A percentile compares a stretch with the other conserved stretches of the same genome.
These are phyloP conservation scores for Panus rudis DNA, from an alignment of 768 basidiomycete species.

Conservation along the genomic window DNA sequence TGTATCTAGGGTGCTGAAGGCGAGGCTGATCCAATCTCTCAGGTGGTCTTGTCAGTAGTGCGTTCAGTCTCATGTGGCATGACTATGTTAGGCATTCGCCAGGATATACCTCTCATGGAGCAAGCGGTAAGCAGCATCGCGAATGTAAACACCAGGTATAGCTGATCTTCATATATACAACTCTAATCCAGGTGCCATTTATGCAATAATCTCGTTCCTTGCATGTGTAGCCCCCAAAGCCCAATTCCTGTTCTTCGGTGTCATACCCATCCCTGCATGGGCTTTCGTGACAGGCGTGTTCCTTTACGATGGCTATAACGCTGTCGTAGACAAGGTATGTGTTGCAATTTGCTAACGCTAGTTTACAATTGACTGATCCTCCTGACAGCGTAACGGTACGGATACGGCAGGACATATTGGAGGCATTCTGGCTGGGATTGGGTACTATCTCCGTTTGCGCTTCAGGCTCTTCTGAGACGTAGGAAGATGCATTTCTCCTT, in stretches of 20 bases:
- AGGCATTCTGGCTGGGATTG: conserved; percentile 55
- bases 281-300: conserved; percentile 61
- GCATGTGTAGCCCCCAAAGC: conserved; percentile 62
- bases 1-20: conserved; percentile 3
- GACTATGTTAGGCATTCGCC: conserved; percentile 23
- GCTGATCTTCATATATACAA: not conserved
- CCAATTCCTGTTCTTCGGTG: conserved; percentile 65
- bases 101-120: conserved; percentile 45
- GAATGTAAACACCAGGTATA: not conserved
- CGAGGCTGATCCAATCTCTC: not conserved
- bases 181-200: conserved; percentile 52
- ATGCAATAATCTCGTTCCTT: conserved; percentile 62
- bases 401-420: conserved; percentile 68
- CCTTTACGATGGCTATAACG: conserved; percentile 44
- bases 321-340: conserved; percentile 29
- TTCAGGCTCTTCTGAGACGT: conserved; percentile 16
- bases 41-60: conserved; percentile 57
- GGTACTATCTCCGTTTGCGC: conserved; percentile 33
- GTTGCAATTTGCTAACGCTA: not conserved
- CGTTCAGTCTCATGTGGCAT: conserved; percentile 45
- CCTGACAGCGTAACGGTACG: conserved; percentile 38
- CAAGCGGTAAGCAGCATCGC: conserved; percentile 52
- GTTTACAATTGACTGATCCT: conserved; percentile 2
- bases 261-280: conserved; percentile 80
- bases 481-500: not conserved